Percentiles rank a stretch among this genome's conserved stretches.
phyloP scores from a whole-genome alignment of 2,329 filamentous ascomycete genomes.

The Calonectria fujianensis region DNA sequence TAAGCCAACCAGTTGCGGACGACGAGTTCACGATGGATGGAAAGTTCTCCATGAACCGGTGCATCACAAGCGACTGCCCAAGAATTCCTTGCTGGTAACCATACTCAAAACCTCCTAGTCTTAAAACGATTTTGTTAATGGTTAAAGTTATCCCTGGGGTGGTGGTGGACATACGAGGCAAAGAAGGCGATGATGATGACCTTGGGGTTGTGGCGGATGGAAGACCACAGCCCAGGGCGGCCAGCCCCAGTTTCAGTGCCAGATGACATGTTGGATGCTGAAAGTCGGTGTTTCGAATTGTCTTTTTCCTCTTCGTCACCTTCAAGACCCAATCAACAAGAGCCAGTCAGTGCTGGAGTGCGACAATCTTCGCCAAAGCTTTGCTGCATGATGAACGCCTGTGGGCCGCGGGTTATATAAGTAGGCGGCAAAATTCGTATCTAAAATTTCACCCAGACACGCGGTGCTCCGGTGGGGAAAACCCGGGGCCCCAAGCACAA shows the following conservation, averaged over 20 bases:
- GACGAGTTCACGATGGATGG: slow-evolving; percentile 67
- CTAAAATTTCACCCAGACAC: slow-evolving; percentile 15
- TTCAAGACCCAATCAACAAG: background rate
- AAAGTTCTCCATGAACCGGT: slow-evolving; percentile 69
- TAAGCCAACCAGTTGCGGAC: slow-evolving; percentile 70
- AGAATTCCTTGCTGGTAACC: slow-evolving; percentile 70
- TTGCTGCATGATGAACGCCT: background rate
- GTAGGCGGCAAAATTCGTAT: background rate
- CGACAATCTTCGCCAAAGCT: background rate
- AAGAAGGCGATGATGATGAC: slow-evolving; percentile 51
- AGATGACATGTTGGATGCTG: background rate
- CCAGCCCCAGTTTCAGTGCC: background rate
- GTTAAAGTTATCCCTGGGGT: too few species aligned
- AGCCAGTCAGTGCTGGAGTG: background rate
- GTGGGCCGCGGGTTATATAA: background rate
- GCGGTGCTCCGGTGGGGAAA: slow-evolving; percentile 13
- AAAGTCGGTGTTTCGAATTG: background rate
- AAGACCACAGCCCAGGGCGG: slow-evolving; percentile 37
- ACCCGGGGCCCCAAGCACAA: slow-evolving; percentile 20
- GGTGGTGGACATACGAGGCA: slow-evolving; percentile 42
- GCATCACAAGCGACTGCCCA: slow-evolving; percentile 72
- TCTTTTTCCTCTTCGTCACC: background rate
- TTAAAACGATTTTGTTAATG: background rate
- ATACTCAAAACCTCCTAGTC: slow-evolving; percentile 50
- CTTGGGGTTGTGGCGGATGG: slow-evolving; percentile 49